Evolutionary conservation across 1,284 basidiomycete genomes (phyloP).

Genomic region (Sanghuangporus baumii): DNA sequence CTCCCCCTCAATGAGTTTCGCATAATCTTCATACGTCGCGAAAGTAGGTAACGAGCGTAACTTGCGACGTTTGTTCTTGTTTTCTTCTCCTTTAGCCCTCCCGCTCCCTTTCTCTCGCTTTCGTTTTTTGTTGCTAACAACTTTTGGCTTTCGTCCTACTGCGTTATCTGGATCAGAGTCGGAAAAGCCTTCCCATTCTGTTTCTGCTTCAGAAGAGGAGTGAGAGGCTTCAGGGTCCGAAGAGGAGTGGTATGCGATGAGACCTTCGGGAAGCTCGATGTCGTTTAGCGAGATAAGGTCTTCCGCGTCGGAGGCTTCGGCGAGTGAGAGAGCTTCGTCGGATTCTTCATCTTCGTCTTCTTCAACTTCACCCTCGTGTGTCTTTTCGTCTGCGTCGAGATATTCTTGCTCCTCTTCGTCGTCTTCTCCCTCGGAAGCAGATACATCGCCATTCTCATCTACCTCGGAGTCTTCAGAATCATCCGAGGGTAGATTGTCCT

Average conservation of each 20-base stretch:
- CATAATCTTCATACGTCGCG: conserved; percentile 94
- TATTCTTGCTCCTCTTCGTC: conserved; percentile 29
- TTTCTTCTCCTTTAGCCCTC: conserved; percentile 38
- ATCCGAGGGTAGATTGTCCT: conserved; percentile 30
- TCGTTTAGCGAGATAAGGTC: conserved; percentile 57
- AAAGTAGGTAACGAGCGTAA: conserved; percentile 77
- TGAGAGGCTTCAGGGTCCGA: conserved; percentile 46
- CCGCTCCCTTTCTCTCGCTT: conserved; percentile 32
- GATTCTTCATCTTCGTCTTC: conserved; percentile 27
- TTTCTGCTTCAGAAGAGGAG: conserved; percentile 32
- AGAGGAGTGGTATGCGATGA: conserved; percentile 52
- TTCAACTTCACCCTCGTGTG: conserved; percentile 23
- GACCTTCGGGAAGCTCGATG: conserved; percentile 42
- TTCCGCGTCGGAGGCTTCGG: conserved; percentile 63
- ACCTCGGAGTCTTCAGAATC: conserved; percentile 27
- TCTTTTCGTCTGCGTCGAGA: conserved; percentile 30
- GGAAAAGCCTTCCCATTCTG: conserved; percentile 49
- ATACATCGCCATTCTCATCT: conserved; percentile 25
- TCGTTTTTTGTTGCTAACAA: conserved; percentile 38
- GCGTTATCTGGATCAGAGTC: background rate
- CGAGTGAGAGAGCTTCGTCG: conserved; percentile 44
- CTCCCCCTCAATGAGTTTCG: conserved; percentile 84
- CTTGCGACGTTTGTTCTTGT: conserved; percentile 61
- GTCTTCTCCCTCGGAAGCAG: conserved; percentile 28
- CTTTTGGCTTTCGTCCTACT: background rate